These are phyloP conservation scores for Chlorella sp. DNA, from an alignment of 139 green algal genomes.

Conservation along the genomic window DNA sequence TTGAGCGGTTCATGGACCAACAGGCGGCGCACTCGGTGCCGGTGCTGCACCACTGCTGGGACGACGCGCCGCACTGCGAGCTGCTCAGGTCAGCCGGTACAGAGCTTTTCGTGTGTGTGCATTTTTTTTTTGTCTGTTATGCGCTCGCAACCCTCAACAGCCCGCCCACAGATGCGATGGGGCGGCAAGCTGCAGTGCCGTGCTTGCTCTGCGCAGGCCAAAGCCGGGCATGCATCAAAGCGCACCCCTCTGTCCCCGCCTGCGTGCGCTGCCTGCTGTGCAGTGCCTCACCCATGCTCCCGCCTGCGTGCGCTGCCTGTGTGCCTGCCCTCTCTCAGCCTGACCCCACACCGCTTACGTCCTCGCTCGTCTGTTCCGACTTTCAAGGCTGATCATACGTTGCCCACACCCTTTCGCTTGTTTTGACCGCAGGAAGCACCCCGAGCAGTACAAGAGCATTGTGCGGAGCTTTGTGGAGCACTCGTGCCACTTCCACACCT, in stretches of 20 bases:
- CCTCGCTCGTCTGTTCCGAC: too few species aligned
- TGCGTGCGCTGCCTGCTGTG: neutral
- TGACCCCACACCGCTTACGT: neutral
- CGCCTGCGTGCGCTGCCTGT: neutral
- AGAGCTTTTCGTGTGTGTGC: neutral
- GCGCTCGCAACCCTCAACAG: constrained; percentile 2
- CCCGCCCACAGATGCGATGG: neutral
- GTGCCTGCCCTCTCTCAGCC: neutral
- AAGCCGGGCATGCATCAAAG: neutral
- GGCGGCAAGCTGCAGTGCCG: constrained; percentile 10
- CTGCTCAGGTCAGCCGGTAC: constrained; percentile 31
- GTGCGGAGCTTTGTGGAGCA: neutral
- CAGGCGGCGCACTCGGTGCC: constrained; percentile 46
- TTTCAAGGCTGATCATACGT: too few species aligned
- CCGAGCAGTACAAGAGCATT: constrained; percentile 11
- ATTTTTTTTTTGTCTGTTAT: neutral
- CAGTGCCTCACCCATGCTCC: neutral
- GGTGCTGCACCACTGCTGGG: constrained; percentile 32
- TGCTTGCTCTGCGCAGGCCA: neutral
- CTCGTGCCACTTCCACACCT: neutral
- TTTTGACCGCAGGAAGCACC: neutral
- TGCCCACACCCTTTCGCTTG: too few species aligned
- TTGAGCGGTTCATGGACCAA: constrained; percentile 64
- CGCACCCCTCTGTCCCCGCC: neutral
- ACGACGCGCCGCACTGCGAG: constrained; percentile 48